Conservation (phyloP, 2,329 filamentous ascomycete genomes). For the Paracamarosporium sp. region DNA sequence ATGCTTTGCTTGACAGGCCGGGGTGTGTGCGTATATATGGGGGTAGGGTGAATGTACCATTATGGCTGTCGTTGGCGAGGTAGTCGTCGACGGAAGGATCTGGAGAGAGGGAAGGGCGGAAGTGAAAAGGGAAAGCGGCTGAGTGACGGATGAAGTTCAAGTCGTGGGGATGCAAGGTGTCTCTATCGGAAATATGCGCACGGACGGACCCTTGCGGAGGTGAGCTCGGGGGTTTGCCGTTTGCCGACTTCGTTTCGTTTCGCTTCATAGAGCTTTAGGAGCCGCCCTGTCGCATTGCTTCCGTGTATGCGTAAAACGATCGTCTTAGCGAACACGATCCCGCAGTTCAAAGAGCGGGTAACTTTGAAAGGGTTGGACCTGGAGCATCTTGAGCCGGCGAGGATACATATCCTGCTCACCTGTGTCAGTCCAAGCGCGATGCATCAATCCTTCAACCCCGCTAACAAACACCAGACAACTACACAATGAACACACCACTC, state of each 20-base stretch:
- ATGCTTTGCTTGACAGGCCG: not conserved
- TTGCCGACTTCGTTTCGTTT: not conserved
- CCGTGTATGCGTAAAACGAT: no score
- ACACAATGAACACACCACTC: not conserved
- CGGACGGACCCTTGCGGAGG: slow-evolving; percentile 27
- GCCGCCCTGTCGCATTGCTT: not conserved
- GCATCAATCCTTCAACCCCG: not conserved
- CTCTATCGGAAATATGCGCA: slow-evolving; percentile 30
- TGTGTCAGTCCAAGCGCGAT: not conserved
- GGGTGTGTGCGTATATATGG: no score
- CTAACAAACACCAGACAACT: not conserved
- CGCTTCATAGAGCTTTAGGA: not conserved
- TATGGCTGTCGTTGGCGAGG: not conserved
- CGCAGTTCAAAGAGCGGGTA: not conserved
- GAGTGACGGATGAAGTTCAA: not conserved
- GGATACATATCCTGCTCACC: not conserved
- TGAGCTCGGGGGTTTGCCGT: slow-evolving; percentile 30
- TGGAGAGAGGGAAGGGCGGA: not conserved
- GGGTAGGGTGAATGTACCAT: not conserved
- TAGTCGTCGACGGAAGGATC: no score
- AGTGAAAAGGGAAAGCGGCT: not conserved
- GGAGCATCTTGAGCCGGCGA: not conserved
- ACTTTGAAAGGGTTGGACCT: not conserved
- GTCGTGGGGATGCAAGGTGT: slow-evolving; percentile 42
- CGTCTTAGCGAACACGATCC: no score